phyloP scores from a whole-genome alignment of 83 land plant genomes.

The Thuja plicata region DNA sequence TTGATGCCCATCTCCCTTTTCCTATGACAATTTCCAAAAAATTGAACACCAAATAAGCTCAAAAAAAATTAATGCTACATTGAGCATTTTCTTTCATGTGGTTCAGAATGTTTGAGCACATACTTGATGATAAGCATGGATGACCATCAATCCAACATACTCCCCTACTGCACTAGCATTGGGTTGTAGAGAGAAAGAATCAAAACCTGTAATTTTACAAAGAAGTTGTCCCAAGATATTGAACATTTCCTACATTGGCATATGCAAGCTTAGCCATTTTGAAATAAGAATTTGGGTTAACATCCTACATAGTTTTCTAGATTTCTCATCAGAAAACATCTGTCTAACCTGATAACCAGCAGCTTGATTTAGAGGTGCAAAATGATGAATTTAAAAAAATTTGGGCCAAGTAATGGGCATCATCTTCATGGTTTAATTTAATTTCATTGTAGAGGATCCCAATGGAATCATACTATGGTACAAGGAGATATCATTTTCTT shows the following conservation, averaged over 20 bases:
- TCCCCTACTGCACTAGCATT: conserved; percentile 99
- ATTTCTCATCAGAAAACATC: background rate
- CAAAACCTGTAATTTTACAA: conserved; percentile 61
- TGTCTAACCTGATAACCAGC: conserved; percentile 83
- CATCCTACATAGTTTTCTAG: background rate
- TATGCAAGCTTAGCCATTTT: background rate
- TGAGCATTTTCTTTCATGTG: background rate
- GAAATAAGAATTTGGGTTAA: background rate
- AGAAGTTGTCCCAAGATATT: conserved; percentile 76
- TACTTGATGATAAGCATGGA: conserved; percentile 96
- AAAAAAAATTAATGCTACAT: background rate
- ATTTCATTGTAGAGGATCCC: conserved; percentile 99
- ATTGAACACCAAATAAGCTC: background rate
- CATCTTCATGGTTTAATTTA: conserved; percentile 98
- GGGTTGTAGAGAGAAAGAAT: conserved; percentile 51
- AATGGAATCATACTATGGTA: conserved; percentile 98
- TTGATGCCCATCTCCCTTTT: conserved; percentile 89
- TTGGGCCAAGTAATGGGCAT: conserved; percentile 96
- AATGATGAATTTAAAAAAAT: conserved; percentile 89
- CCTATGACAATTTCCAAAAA: conserved; percentile 31
- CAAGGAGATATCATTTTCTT: conserved; percentile 87
- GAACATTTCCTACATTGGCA: conserved; percentile 83
- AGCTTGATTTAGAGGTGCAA: conserved; percentile 88
- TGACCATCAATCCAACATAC: conserved; percentile 99
- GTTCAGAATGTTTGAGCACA: conserved; percentile 6